Evolutionary conservation across 2,329 filamentous ascomycete genomes (phyloP), one percentile per base, ranked within the genome.

Genomic region (Dothistroma pini): DNA sequence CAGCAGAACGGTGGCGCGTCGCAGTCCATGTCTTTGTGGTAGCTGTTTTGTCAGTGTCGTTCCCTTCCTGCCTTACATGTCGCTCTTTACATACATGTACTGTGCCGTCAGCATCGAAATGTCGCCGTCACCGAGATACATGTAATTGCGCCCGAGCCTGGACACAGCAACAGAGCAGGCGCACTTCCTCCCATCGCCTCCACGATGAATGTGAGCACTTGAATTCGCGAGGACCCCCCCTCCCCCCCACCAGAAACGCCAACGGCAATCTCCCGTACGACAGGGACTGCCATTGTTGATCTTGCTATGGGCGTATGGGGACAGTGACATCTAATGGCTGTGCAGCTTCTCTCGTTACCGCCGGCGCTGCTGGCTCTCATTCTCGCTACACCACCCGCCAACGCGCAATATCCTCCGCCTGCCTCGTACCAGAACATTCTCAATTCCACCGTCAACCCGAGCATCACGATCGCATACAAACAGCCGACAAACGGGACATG

Each of bases 401-500:
- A 58, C 57, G 76, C 77, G n/a, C 77, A 79, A 62, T 74, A 72
- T 54, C 76, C 74, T 47, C 75, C 75, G 16, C 72, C 72, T 32
- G 68, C 72, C 52, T 68, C 71, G 55, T 79, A 78, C 62, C 66
- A 75, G 53, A 86, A 82, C 49, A 82, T 83, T 50, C 80, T 89
- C 59, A 75, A 74, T 29, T 89, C 88, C 19, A 85, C 87, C 2
- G 77, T 89, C 66, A 80, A 89, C 72, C 76, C 78, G 31, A 82
- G 83, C 66, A 84, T 91, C 70, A 86, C 83, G 61, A 84, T 91
- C 70, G 83, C 84, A 58, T 91, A 88, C 79, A 90, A 88, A 70
- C 77, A 80, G 38, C 83, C 83, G 2, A 80, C 83, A 4, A 73
- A 78, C 8, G 85, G 83, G 51, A 86, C 83, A 12, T 91, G 89